Evolutionary conservation across 2,329 filamentous ascomycete genomes (phyloP).

Genomic region (Aspergillus cejpii): DNA sequence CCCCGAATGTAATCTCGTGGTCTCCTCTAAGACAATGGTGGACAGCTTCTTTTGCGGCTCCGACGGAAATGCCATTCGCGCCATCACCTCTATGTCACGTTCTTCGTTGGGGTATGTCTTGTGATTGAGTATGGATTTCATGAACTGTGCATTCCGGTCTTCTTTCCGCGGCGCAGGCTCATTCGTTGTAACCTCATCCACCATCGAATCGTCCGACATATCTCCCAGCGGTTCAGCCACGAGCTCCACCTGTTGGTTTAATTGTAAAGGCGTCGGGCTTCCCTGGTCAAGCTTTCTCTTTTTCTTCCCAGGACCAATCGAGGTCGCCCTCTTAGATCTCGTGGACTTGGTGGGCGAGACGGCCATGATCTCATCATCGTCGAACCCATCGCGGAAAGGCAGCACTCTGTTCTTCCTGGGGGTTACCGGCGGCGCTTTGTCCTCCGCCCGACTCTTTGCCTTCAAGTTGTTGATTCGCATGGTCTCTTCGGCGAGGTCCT

Average conservation of each 20-base stretch:
- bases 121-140: conserved; percentile 53
- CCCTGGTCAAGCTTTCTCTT: conserved; percentile 49
- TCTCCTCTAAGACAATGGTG: conserved; percentile 49
- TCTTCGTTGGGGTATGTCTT: conserved; percentile 44
- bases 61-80: conserved; percentile 49
- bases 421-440: conserved; percentile 41
- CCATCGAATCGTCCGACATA: conserved; percentile 16
- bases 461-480: conserved; percentile 42
- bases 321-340: conserved; percentile 48
- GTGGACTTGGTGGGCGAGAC: conserved; percentile 50
- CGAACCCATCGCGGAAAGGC: conserved; percentile 56
- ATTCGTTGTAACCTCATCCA: conserved; percentile 17
- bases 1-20: conserved; percentile 40
- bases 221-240: conserved; percentile 25
- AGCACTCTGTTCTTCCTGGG: conserved; percentile 46
- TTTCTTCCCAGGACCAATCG: conserved; percentile 52
- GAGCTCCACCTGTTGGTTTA: conserved; percentile 28
- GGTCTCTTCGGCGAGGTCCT: conserved; percentile 53
- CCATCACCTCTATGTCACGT: conserved; percentile 50
- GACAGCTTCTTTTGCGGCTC: conserved; percentile 45
- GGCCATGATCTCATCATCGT: conserved; percentile 54
- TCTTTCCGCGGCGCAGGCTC: conserved; percentile 21
- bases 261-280: conserved; percentile 47
- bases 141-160: conserved; percentile 33
- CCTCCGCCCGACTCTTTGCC: conserved; percentile 31